phyloP scores from a whole-genome alignment of 331 rosid genomes.

The Malus hybrid region DNA sequence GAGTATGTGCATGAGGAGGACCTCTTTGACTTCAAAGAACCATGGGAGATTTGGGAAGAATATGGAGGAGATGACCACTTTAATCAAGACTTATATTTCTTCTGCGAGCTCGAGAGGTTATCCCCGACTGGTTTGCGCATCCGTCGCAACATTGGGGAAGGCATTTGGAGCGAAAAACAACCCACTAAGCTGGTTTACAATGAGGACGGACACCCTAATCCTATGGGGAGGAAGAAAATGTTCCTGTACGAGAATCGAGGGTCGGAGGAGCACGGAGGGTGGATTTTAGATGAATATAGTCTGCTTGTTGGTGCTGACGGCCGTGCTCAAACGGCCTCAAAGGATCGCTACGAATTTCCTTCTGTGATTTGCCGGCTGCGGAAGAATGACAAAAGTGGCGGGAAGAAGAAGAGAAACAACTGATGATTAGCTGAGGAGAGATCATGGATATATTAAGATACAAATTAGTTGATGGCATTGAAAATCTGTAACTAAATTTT shows the following conservation, averaged over 20 bases:
- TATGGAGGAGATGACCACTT: background rate
- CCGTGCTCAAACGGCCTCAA: background rate
- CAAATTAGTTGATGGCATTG: too few species aligned
- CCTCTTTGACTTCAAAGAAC: background rate
- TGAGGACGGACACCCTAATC: background rate
- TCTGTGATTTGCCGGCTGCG: background rate
- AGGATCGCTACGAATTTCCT: background rate
- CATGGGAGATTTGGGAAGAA: background rate
- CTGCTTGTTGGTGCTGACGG: background rate
- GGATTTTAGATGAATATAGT: constrained; percentile 5
- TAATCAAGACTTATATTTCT: background rate
- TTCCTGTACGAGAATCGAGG: background rate
- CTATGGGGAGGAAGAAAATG: background rate
- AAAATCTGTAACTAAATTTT: too few species aligned
- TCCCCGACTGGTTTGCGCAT: background rate
- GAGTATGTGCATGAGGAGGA: background rate
- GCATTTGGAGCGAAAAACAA: background rate
- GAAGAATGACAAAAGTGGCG: background rate
- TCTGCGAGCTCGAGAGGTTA: background rate
- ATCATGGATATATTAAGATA: too few species aligned
- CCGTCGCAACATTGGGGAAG: background rate
- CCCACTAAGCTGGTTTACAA: background rate
- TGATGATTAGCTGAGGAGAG: too few species aligned
- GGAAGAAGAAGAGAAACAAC: too few species aligned
- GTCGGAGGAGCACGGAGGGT: background rate